Conservation (phyloP, 2,329 filamentous ascomycete genomes). For the Calonectria pseudoturangicola region DNA sequence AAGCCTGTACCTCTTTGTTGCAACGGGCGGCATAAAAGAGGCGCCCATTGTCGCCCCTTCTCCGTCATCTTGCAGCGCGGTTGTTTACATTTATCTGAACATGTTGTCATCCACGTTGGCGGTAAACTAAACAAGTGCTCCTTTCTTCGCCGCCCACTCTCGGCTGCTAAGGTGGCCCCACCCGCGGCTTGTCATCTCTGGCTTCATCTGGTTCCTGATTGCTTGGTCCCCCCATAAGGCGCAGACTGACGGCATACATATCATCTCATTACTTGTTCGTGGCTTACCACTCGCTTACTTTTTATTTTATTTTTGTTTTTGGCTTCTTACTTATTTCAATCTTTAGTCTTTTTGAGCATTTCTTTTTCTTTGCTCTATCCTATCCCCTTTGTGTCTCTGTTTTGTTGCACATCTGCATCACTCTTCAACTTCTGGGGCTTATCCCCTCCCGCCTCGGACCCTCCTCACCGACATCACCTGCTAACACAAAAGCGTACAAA, state of each 20-base stretch:
- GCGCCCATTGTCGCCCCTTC: slow-evolving; percentile 8
- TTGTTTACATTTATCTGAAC: not conserved
- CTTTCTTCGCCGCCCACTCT: slow-evolving; percentile 20
- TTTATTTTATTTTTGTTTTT: not conserved
- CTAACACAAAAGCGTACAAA: slow-evolving; percentile 21
- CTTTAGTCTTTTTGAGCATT: not conserved
- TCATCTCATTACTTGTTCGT: not conserved
- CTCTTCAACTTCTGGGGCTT: not conserved
- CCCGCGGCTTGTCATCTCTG: slow-evolving; percentile 26
- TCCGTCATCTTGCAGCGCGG: slow-evolving; percentile 1
- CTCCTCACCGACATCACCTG: slow-evolving; percentile 16
- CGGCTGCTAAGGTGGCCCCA: slow-evolving; percentile 25
- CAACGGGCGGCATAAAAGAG: slow-evolving; percentile 34
- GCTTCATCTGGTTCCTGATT: slow-evolving; percentile 22
- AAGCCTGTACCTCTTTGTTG: not conserved
- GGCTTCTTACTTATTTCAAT: not conserved
- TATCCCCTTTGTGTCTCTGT: not conserved
- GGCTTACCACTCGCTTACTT: not conserved
- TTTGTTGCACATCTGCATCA: slow-evolving; percentile 13
- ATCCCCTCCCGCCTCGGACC: not conserved
- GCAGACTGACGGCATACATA: not conserved
- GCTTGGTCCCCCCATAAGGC: not conserved
- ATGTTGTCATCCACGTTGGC: not conserved
- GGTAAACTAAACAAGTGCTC: slow-evolving; percentile 24
- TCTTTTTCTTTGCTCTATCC: not conserved